A percentile compares a stretch with the other conserved stretches of the same genome.
These are phyloP conservation scores for Talaromyces sp. DNA, from an alignment of 2,329 filamentous ascomycete species.

Conservation along the genomic window DNA sequence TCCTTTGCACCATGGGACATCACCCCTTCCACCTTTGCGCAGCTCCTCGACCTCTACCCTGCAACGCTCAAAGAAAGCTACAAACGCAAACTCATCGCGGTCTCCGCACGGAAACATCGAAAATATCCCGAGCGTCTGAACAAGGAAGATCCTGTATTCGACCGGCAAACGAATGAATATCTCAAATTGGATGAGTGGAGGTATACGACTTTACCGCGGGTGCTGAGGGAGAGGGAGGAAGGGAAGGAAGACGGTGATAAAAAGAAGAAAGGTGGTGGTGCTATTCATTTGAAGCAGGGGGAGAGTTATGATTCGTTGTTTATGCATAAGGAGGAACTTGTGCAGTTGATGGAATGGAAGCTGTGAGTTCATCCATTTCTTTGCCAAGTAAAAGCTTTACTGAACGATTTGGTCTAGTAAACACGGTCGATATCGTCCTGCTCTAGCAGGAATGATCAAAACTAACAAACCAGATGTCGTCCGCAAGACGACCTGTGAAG, in stretches of 20 bases:
- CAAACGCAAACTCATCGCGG: conserved; percentile 20
- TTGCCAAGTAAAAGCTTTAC: not conserved
- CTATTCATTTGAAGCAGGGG: conserved; percentile 17
- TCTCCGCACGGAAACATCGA: conserved; percentile 20
- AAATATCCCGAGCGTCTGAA: conserved; percentile 15
- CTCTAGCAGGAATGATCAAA: conserved; percentile 37
- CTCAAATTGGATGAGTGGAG: conserved; percentile 35
- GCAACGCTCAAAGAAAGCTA: conserved; percentile 23
- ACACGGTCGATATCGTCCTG: conserved; percentile 37
- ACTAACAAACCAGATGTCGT: conserved; percentile 28
- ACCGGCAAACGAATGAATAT: conserved; percentile 24
- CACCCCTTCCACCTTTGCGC: conserved; percentile 22
- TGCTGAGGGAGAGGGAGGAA: conserved; percentile 19
- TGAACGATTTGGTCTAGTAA: conserved; percentile 29
- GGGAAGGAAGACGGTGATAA: conserved; percentile 15
- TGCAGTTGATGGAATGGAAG: conserved; percentile 42
- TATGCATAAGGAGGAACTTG: conserved; percentile 30
- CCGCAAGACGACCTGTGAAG: conserved; percentile 23
- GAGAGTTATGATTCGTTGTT: conserved; percentile 8
- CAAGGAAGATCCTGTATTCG: not conserved
- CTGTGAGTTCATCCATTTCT: conserved; percentile 28
- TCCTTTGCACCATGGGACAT: conserved; percentile 26
- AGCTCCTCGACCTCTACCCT: conserved; percentile 25
- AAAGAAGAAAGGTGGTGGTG: conserved; percentile 1
- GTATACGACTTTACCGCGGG: conserved; percentile 30